Conservation (phyloP, 108 stramenopile genomes). For the Phaeodactylum tricornutum region DNA sequence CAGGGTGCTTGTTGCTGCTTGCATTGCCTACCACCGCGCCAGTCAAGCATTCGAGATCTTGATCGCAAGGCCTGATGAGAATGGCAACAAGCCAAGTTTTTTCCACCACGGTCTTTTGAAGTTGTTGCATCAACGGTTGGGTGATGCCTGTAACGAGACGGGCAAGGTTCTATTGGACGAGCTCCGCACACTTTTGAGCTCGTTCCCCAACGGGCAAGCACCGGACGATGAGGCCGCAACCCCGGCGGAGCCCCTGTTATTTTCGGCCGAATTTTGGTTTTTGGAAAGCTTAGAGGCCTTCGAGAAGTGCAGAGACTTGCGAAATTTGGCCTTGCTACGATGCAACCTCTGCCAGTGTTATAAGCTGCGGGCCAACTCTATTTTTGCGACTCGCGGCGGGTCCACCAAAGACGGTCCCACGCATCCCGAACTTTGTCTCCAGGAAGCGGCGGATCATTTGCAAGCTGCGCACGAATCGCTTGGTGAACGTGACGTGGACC, state of each 20-base stretch:
- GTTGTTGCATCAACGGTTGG: conserved; percentile 64
- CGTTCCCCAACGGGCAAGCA: conserved; percentile 1
- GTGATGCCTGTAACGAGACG: conserved; percentile 80
- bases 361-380: conserved; percentile 65
- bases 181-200: conserved; percentile 32
- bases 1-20: conserved; percentile 65
- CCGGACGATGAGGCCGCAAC: not conserved
- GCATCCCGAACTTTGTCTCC: conserved; percentile 67
- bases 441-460: conserved; percentile 66
- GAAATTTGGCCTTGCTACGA: conserved; percentile 63
- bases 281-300: conserved; percentile 50
- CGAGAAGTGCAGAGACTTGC: conserved; percentile 35
- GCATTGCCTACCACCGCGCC: conserved; percentile 55
- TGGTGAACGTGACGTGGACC: conserved; percentile 58
- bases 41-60: conserved; percentile 37
- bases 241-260: conserved; percentile 36
- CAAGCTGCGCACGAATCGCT: conserved; percentile 58
- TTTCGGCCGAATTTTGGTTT: conserved; percentile 82
- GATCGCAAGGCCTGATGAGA: no score
- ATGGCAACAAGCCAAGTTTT: no score
- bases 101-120: conserved; percentile 14
- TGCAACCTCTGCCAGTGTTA: conserved; percentile 77
- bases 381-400: conserved; percentile 25
- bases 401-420: conserved; percentile 5
- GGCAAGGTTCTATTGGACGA: conserved; percentile 60